A percentile compares a stretch with the other conserved stretches of the same genome.
Evolutionary conservation across 2,329 filamentous ascomycete genomes (phyloP).

Genomic region (Endocalyx cinctus): DNA sequence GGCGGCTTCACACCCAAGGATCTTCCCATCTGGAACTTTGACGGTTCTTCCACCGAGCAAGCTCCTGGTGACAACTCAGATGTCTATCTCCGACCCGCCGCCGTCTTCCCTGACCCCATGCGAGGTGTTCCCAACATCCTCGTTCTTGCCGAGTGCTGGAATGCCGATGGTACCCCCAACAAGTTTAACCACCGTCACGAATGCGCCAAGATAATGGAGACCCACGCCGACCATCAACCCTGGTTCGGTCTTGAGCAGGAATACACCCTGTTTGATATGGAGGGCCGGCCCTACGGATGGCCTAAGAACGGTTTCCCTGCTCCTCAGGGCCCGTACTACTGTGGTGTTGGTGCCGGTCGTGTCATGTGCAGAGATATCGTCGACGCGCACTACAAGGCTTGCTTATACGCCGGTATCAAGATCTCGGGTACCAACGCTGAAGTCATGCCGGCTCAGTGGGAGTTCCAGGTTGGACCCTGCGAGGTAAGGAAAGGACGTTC

Average conservation of each 20-base stretch:
- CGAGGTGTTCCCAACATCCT: slow-evolving; percentile 85
- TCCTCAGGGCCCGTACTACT: slow-evolving; percentile 94
- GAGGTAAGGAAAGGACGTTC: too few species aligned
- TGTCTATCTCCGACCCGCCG: slow-evolving; percentile 89
- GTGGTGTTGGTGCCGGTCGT: slow-evolving; percentile 94
- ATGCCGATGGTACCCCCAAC: slow-evolving; percentile 90
- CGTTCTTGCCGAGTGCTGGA: slow-evolving; percentile 92
- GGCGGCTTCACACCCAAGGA: slow-evolving; percentile 43
- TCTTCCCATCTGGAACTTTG: slow-evolving; percentile 53
- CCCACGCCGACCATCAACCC: slow-evolving; percentile 74
- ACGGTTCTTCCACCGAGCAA: slow-evolving; percentile 85
- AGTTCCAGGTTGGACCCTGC: slow-evolving; percentile 94
- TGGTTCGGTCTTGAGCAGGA: slow-evolving; percentile 99
- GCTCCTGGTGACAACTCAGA: slow-evolving; percentile 94
- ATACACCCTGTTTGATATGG: slow-evolving; percentile 85
- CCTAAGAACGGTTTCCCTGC: slow-evolving; percentile 77
- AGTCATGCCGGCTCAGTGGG: slow-evolving; percentile 98
- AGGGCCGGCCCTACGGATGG: slow-evolving; percentile 91
- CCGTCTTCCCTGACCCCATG: slow-evolving; percentile 90
- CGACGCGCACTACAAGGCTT: slow-evolving; percentile 83
- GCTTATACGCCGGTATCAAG: slow-evolving; percentile 81
- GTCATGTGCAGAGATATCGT: slow-evolving; percentile 98
- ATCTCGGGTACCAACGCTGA: slow-evolving; percentile 99
- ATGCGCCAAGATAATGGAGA: slow-evolving; percentile 82
- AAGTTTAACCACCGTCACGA: slow-evolving; percentile 98